Percentiles rank a stretch among this genome's conserved stretches.
These are phyloP conservation scores for Tolypocladium tropicale DNA, from an alignment of 2,329 filamentous ascomycete species.

Conservation along the genomic window DNA sequence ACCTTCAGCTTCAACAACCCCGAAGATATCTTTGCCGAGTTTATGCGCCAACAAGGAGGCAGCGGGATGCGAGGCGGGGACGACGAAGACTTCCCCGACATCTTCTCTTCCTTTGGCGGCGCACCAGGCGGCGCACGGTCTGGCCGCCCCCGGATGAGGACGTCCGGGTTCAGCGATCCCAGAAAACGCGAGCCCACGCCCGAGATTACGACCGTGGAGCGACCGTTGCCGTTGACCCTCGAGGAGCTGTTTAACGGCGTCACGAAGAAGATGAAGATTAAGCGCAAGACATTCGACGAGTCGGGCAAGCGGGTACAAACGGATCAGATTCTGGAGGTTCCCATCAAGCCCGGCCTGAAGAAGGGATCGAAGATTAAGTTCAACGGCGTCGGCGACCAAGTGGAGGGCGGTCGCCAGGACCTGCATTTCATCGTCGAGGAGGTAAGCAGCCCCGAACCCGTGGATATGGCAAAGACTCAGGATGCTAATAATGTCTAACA, in stretches of 20 bases:
- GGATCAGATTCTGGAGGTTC: conserved; percentile 86
- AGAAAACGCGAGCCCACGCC: conserved; percentile 42
- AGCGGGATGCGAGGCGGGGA: conserved; percentile 13
- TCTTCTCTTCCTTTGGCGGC: conserved; percentile 43
- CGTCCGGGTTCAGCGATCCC: conserved; percentile 24
- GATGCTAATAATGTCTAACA: conserved; percentile 24
- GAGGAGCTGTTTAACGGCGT: conserved; percentile 83
- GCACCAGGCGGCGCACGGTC: conserved; percentile 16
- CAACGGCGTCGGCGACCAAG: conserved; percentile 92
- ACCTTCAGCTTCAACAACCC: conserved; percentile 80
- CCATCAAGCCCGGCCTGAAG: conserved; percentile 91
- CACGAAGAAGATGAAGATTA: conserved; percentile 97
- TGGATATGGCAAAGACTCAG: neutral
- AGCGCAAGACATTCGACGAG: conserved; percentile 87
- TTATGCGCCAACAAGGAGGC: conserved; percentile 49
- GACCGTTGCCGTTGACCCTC: conserved; percentile 66
- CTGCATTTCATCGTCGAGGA: conserved; percentile 91
- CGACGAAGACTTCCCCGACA: conserved; percentile 38
- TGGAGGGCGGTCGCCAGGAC: conserved; percentile 92
- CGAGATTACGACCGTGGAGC: conserved; percentile 86
- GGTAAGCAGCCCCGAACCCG: conserved; percentile 44
- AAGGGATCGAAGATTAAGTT: conserved; percentile 98
- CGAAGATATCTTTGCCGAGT: conserved; percentile 76
- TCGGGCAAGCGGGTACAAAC: conserved; percentile 75
- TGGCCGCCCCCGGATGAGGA: conserved; percentile 32